Percentiles rank a stretch among this genome's conserved stretches.
These are phyloP conservation scores for Pyricularia pennisetigena DNA, from an alignment of 2,329 filamentous ascomycete genomes.

Conservation along the genomic window DNA sequence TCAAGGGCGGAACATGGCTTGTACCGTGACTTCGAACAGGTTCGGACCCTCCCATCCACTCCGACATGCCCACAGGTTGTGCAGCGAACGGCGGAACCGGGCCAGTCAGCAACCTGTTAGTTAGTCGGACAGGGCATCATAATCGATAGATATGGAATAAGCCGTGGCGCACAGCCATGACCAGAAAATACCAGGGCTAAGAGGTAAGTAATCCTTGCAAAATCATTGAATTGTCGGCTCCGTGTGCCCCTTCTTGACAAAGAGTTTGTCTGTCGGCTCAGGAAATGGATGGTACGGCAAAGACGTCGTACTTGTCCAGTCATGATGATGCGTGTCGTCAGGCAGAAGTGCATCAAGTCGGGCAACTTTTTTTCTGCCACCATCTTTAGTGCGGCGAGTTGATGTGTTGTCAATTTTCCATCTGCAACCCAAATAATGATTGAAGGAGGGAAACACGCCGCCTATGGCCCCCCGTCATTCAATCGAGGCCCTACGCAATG, in stretches of 20 bases:
- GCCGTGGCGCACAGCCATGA: neutral
- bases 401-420: slow-evolving; percentile 4
- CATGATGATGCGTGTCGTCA: slow-evolving; percentile 19
- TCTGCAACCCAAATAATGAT: neutral
- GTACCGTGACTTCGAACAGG: slow-evolving; percentile 1
- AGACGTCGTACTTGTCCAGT: slow-evolving; percentile 3
- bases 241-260: slow-evolving; percentile 1
- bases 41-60: neutral
- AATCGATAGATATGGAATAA: neutral
- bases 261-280: slow-evolving; percentile 13
- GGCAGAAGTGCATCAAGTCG: slow-evolving; percentile 36
- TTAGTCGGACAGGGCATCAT: too few species aligned
- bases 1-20: neutral
- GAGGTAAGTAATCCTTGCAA: neutral
- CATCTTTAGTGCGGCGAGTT: slow-evolving; percentile 31
- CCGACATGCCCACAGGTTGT: neutral
- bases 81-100: neutral
- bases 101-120: neutral
- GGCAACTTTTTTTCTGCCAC: slow-evolving; percentile 30
- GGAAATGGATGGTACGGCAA: neutral
- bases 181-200: neutral
- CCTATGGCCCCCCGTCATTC: neutral
- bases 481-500: neutral
- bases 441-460: neutral
- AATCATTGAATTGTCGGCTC: slow-evolving; percentile 3